A percentile compares a stretch with the other conserved stretches of the same genome.
Conservation (phyloP, 2,329 filamentous ascomycete species). For the Xylaria multiplex region DNA sequence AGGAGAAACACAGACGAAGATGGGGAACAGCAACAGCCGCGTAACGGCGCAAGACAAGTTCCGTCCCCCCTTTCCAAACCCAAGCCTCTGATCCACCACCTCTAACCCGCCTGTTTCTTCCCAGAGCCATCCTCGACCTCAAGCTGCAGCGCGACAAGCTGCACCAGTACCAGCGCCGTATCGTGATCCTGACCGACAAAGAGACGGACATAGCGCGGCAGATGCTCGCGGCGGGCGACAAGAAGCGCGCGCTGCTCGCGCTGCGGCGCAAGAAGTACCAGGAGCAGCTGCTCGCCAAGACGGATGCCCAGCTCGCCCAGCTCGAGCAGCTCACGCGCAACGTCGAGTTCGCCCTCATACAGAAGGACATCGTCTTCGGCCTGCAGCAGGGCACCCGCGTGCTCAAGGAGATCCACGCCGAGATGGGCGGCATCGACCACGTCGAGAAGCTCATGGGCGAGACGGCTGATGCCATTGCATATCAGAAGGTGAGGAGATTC, state of each 20-base stretch:
- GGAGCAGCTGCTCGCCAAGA: conserved; percentile 86
- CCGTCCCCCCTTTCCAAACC: conserved; percentile 49
- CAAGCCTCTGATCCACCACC: conserved; percentile 12
- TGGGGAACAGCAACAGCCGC: conserved; percentile 67
- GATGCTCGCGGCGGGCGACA: conserved; percentile 83
- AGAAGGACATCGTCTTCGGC: conserved; percentile 95
- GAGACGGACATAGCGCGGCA: conserved; percentile 88
- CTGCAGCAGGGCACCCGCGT: conserved; percentile 91
- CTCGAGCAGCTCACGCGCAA: conserved; percentile 87
- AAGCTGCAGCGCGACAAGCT: conserved; percentile 98
- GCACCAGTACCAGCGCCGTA: conserved; percentile 93
- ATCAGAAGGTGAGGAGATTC: conserved; percentile 76
- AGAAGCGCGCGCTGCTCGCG: conserved; percentile 83
- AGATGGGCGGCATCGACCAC: conserved; percentile 94
- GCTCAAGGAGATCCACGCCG: conserved; percentile 87
- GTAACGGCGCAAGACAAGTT: conserved; percentile 85
- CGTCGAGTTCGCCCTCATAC: conserved; percentile 95
- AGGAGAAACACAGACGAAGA: conserved; percentile 44
- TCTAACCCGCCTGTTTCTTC: conserved; percentile 9
- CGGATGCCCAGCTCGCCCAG: conserved; percentile 92
- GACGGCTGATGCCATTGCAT: conserved; percentile 87
- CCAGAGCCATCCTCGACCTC: conserved; percentile 93
- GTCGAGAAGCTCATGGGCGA: conserved; percentile 97
- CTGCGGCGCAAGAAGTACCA: conserved; percentile 97
- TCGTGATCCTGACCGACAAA: conserved; percentile 83